Percentiles rank a stretch among this genome's conserved stretches.
These are phyloP conservation scores for Myxozyma lipomycoides DNA, from an alignment of 805 yeast genomes.

Conservation along the genomic window DNA sequence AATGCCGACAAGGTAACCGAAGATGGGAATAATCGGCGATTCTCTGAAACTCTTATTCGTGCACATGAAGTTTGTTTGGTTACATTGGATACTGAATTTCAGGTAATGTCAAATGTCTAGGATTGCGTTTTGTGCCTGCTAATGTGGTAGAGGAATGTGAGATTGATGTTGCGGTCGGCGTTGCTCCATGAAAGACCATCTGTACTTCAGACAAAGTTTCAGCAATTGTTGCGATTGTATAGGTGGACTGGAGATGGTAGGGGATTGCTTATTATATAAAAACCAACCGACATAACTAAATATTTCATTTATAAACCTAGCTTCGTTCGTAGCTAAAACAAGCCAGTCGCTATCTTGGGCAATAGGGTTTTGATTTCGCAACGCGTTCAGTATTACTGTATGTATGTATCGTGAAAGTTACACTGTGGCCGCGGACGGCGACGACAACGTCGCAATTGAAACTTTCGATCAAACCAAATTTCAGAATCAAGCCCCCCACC, in stretches of 20 bases:
- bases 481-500: too few relatives aligned
- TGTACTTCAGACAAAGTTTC: not conserved
- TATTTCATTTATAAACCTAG: too few relatives aligned
- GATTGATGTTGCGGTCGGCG: not conserved
- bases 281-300: too few relatives aligned
- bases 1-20: not conserved
- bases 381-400: too few relatives aligned
- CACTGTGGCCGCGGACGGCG: too few relatives aligned
- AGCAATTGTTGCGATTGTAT: not conserved
- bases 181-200: not conserved
- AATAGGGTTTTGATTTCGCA: too few relatives aligned
- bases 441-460: too few relatives aligned
- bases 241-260: not conserved
- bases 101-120: not conserved
- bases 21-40: not conserved
- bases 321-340: too few relatives aligned
- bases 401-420: too few relatives aligned
- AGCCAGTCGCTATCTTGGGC: too few relatives aligned
- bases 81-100: not conserved
- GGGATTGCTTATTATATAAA: not conserved
- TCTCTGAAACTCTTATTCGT: not conserved
- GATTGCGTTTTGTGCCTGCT: not conserved
- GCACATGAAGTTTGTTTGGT: conserved; percentile 1
- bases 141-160: not conserved
- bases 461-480: too few relatives aligned